Evolutionary conservation across 495 filamentous ascomycete species (phyloP).

Genomic region (Penicillium samsonianum): DNA sequence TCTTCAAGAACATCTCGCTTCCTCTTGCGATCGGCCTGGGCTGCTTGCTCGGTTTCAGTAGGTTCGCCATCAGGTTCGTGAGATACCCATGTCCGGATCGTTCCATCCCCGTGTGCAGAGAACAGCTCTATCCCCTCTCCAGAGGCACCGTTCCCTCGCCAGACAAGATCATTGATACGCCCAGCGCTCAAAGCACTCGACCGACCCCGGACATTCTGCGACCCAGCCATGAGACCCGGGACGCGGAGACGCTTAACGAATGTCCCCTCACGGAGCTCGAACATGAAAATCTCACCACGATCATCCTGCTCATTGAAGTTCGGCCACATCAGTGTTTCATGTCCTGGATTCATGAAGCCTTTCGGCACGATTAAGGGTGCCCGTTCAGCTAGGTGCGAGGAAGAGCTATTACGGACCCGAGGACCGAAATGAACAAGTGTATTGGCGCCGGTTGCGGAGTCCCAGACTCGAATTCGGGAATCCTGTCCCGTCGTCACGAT

Average conservation of each 20-base stretch:
- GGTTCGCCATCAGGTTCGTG: conserved; percentile 56
- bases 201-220: conserved; percentile 31
- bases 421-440: conserved; percentile 82
- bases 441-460: conserved; percentile 75
- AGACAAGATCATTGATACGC: conserved; percentile 69
- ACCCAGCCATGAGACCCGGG: conserved; percentile 54
- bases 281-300: conserved; percentile 64
- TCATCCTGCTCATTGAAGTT: conserved; percentile 66
- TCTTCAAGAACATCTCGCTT: conserved; percentile 54
- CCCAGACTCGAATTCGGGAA: conserved; percentile 79
- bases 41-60: conserved; percentile 44
- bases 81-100: conserved; percentile 55
- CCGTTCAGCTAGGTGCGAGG: conserved; percentile 59
- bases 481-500: conserved; percentile 82
- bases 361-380: conserved; percentile 62
- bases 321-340: conserved; percentile 70
- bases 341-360: conserved; percentile 47
- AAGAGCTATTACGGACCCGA: conserved; percentile 62
- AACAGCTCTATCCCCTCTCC: conserved; percentile 52
- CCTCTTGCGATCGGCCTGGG: conserved; percentile 46
- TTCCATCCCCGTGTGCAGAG: conserved; percentile 55
- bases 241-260: conserved; percentile 67
- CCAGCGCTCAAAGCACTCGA: conserved; percentile 46
- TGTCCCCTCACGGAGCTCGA: conserved; percentile 73
- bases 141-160: conserved; percentile 58